A percentile compares a stretch with the other conserved stretches of the same genome.
Conservation (phyloP, 805 yeast genomes). For the Kuraishia ogatae region DNA sequence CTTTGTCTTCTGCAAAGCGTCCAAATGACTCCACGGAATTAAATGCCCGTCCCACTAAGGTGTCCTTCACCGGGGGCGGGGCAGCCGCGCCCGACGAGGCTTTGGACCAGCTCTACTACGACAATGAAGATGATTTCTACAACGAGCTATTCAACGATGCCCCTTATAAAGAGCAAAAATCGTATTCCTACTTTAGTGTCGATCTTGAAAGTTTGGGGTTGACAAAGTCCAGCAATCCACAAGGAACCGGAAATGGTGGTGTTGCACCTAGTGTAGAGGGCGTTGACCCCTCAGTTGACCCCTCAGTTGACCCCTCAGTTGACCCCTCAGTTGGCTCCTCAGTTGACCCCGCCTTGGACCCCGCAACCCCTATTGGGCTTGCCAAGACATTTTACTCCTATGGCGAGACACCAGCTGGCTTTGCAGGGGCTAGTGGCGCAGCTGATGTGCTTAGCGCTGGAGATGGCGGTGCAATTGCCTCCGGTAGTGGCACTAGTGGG, state of each 20-base stretch:
- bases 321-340: no score
- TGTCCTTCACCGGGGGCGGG: neutral
- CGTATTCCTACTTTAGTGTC: neutral
- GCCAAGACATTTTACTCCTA: neutral
- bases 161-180: conserved; percentile 3
- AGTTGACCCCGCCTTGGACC: neutral
- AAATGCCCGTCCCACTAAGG: neutral
- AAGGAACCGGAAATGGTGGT: neutral
- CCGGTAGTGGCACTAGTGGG: no score
- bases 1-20: neutral
- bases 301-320: no score
- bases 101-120: neutral
- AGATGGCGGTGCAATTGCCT: neutral
- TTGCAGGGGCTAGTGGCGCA: neutral
- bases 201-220: neutral
- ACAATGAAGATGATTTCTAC: conserved; percentile 1
- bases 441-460: neutral
- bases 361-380: neutral
- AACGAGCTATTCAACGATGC: conserved; percentile 1
- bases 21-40: neutral
- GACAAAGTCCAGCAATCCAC: neutral
- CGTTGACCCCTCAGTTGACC: neutral
- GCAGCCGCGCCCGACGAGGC: neutral
- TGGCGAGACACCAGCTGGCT: neutral
- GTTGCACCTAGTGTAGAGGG: no score